Percentiles rank a stretch among this genome's conserved stretches.
Evolutionary conservation across 2,329 filamentous ascomycete species (phyloP).

Genomic region (Endoconidiophora laricicola): DNA sequence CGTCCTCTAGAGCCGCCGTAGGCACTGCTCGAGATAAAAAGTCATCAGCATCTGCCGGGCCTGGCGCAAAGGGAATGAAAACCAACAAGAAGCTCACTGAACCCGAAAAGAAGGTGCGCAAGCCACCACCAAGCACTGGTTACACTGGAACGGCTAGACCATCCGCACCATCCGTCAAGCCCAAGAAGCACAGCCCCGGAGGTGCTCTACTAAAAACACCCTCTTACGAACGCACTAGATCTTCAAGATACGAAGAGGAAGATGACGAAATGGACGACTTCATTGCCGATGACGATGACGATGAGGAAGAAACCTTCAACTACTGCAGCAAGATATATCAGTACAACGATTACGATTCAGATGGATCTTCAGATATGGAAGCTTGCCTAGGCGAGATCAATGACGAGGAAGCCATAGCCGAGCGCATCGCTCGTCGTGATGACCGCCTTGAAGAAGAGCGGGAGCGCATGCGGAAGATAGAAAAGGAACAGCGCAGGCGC

Average conservation of each 20-base stretch:
- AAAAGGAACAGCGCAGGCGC: constrained; percentile 41
- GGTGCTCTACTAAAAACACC: constrained; percentile 24
- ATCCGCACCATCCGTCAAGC: constrained; percentile 25
- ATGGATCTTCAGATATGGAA: constrained; percentile 62
- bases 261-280: constrained; percentile 47
- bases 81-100: constrained; percentile 17
- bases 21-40: background rate
- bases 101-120: constrained; percentile 42
- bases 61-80: background rate
- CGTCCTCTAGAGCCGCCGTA: background rate
- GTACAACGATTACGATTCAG: constrained; percentile 40
- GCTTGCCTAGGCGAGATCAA: constrained; percentile 60
- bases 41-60: background rate
- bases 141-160: constrained; percentile 49
- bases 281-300: constrained; percentile 44
- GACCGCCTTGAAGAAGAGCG: constrained; percentile 48
- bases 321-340: constrained; percentile 4
- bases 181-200: constrained; percentile 21
- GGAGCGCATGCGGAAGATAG: constrained; percentile 42
- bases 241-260: constrained; percentile 37
- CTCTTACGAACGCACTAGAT: constrained; percentile 16
- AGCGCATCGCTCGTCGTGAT: constrained; percentile 46
- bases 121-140: constrained; percentile 46
- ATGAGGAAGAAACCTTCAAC: constrained; percentile 24
- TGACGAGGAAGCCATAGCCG: constrained; percentile 48